These are phyloP conservation scores for Rubia balearica DNA, from an alignment of 305 asterid genomes.

Conservation along the genomic window DNA sequence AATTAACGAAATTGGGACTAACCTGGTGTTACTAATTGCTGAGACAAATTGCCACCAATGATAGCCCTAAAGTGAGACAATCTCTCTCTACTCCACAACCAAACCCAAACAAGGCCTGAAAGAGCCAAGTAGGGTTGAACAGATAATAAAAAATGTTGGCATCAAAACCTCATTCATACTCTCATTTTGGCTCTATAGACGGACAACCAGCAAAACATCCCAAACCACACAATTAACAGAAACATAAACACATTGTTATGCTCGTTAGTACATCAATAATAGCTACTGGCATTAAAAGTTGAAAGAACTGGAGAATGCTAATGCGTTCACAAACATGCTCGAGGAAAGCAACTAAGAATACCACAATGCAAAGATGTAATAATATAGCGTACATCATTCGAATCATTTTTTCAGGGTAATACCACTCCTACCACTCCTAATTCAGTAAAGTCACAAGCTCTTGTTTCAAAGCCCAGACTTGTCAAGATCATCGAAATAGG, in stretches of 20 bases:
- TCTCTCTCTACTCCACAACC: not conserved
- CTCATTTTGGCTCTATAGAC: not conserved
- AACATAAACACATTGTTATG: not conserved
- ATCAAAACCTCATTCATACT: not conserved
- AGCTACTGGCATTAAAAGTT: not conserved
- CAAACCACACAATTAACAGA: not conserved
- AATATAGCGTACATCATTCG: not conserved
- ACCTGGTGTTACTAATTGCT: not conserved
- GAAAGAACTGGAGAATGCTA: not conserved
- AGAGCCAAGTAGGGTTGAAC: not conserved
- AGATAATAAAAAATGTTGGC: not conserved
- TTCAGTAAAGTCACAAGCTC: not conserved
- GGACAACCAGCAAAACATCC: not conserved
- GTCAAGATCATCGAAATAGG: slow-evolving; percentile 83
- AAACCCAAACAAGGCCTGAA: not conserved
- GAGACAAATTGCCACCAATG: not conserved
- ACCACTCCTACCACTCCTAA: not conserved
- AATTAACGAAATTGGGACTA: too few species aligned
- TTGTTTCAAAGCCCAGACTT: slow-evolving; percentile 31
- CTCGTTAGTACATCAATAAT: not conserved
- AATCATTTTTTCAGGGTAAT: not conserved
- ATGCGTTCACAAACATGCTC: slow-evolving; percentile 4
- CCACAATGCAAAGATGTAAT: not conserved
- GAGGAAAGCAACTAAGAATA: slow-evolving; percentile 9
- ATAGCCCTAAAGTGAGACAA: too few species aligned